These are phyloP conservation scores for Pyrus hybrid DNA, from an alignment of 331 rosid genomes.

Conservation along the genomic window DNA sequence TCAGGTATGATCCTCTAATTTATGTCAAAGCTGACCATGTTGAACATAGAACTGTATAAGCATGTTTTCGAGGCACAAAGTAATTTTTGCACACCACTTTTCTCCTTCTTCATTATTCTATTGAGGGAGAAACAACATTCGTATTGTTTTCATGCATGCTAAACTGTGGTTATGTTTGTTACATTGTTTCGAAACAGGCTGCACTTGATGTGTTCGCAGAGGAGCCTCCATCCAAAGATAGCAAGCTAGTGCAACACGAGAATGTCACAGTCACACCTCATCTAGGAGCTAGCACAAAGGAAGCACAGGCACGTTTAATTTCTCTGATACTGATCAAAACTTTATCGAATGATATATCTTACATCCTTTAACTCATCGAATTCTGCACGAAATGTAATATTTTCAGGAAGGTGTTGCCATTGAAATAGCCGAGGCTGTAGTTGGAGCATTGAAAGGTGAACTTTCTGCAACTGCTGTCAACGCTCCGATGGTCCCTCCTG, in stretches of 20 bases:
- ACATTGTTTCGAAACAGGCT: constrained; percentile 41
- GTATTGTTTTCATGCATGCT: neutral
- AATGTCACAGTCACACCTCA: constrained; percentile 86
- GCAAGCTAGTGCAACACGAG: constrained; percentile 66
- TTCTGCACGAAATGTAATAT: neutral
- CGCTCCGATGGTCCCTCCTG: constrained; percentile 93
- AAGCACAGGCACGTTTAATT: constrained; percentile 60
- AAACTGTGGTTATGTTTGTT: neutral
- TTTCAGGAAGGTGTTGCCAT: constrained; percentile 90
- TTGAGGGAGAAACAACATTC: neutral
- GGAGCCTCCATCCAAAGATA: constrained; percentile 82
- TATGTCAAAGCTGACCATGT: neutral
- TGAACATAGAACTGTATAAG: neutral
- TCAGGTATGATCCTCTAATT: constrained; percentile 39
- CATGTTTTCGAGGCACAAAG: neutral
- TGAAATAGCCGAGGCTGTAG: constrained; percentile 95
- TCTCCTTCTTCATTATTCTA: neutral
- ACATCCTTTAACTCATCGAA: neutral
- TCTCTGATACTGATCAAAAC: neutral
- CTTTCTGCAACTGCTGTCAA: constrained; percentile 92
- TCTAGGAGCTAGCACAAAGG: constrained; percentile 96
- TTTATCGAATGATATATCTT: neutral
- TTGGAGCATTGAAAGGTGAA: constrained; percentile 85
- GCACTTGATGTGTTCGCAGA: constrained; percentile 83
- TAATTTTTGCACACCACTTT: no score